Evolutionary conservation across 495 filamentous ascomycete species (phyloP).

Genomic region (Penicillium maclennaniae): DNA sequence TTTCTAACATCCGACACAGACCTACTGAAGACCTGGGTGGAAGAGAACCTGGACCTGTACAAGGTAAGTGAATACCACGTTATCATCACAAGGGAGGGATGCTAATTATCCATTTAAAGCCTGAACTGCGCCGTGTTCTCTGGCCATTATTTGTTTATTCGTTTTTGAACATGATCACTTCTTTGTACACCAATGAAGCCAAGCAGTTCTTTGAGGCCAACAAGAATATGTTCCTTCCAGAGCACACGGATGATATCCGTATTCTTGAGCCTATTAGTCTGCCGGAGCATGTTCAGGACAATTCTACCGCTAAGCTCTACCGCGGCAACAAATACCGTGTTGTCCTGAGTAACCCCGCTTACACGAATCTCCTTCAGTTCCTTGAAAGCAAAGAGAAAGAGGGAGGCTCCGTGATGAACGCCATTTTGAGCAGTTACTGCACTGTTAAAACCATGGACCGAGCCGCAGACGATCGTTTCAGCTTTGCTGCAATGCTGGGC

Average conservation of each 20-base stretch:
- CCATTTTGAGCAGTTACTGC: slow-evolving; percentile 69
- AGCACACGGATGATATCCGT: slow-evolving; percentile 73
- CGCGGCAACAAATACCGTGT: slow-evolving; percentile 78
- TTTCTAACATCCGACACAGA: slow-evolving; percentile 37
- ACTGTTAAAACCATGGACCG: slow-evolving; percentile 71
- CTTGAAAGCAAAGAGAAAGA: slow-evolving; percentile 76
- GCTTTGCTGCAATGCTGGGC: slow-evolving; percentile 77
- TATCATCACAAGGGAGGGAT: background rate
- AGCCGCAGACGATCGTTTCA: slow-evolving; percentile 69
- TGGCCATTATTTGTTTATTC: slow-evolving; percentile 96
- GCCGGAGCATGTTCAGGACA: slow-evolving; percentile 71
- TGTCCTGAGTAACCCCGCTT: slow-evolving; percentile 76
- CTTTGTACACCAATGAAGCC: slow-evolving; percentile 65
- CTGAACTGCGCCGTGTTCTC: slow-evolving; percentile 78
- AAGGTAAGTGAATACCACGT: slow-evolving; percentile 52
- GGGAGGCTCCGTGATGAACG: slow-evolving; percentile 71
- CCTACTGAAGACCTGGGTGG: slow-evolving; percentile 74
- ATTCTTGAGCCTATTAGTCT: slow-evolving; percentile 63
- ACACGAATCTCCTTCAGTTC: slow-evolving; percentile 77
- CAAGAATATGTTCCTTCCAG: slow-evolving; percentile 63
- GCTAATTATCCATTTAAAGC: slow-evolving; percentile 47
- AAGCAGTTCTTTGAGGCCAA: slow-evolving; percentile 66
- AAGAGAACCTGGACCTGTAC: slow-evolving; percentile 87
- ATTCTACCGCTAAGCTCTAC: slow-evolving; percentile 70
- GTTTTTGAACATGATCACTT: slow-evolving; percentile 75